Conservation (phyloP, 208 protist species). For the Endotrypanum monterogeii region DNA sequence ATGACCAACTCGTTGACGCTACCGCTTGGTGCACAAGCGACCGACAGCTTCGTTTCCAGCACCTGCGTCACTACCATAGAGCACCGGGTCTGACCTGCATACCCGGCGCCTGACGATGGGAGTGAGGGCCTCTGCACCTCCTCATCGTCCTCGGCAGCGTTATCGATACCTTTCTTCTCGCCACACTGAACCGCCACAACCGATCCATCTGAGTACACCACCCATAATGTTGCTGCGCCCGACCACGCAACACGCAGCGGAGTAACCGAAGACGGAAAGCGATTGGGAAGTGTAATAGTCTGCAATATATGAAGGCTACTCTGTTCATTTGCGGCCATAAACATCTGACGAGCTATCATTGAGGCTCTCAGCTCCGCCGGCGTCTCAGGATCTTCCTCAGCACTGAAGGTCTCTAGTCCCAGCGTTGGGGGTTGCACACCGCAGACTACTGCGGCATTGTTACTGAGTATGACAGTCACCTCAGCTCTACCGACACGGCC, state of each 20-base stretch:
- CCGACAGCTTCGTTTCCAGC: slow-evolving; percentile 7
- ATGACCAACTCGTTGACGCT: background rate
- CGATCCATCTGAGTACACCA: slow-evolving; percentile 53
- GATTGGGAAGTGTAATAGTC: slow-evolving; percentile 20
- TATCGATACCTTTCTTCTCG: background rate
- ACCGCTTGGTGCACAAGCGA: background rate
- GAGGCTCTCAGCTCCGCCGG: background rate
- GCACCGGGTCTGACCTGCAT: background rate
- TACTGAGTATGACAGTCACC: slow-evolving; percentile 58
- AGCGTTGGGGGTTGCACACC: slow-evolving; percentile 15
- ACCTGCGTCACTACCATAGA: slow-evolving; percentile 4
- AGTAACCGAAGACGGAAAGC: slow-evolving; percentile 18
- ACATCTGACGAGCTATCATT: slow-evolving; percentile 7
- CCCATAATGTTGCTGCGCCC: slow-evolving; percentile 47
- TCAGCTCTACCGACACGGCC: slow-evolving; percentile 44
- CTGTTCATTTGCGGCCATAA: slow-evolving; percentile 14
- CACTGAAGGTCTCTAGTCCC: background rate
- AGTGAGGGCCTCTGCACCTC: slow-evolving; percentile 14
- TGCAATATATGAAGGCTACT: slow-evolving; percentile 21
- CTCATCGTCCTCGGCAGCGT: background rate
- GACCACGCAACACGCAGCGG: slow-evolving; percentile 38
- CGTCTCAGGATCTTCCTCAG: background rate
- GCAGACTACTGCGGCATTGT: slow-evolving; percentile 49
- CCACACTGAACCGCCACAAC: slow-evolving; percentile 33
- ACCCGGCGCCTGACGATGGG: background rate